These are phyloP conservation scores for Quercus berberidifolia DNA, from an alignment of 306 rosid genomes.

Conservation along the genomic window DNA sequence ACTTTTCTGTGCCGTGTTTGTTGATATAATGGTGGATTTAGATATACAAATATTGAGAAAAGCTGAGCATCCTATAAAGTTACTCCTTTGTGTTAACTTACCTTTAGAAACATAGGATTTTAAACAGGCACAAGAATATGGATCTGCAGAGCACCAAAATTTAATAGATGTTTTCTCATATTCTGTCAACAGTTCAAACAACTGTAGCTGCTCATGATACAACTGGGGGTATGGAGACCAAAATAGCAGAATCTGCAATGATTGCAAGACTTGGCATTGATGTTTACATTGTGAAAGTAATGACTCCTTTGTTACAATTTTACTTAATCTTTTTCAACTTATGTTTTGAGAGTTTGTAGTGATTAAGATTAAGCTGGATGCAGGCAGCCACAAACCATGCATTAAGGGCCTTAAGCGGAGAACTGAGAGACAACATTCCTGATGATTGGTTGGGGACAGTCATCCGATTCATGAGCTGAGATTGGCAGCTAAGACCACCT, in stretches of 20 bases:
- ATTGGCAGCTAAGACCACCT: not conserved
- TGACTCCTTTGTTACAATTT: too few species aligned
- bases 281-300: conserved; percentile 73
- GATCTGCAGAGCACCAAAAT: not conserved
- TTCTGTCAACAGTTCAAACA: conserved; percentile 47
- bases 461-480: conserved; percentile 47
- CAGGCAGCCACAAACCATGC: conserved; percentile 92
- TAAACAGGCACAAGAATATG: not conserved
- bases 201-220: conserved; percentile 81
- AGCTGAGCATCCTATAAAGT: not conserved
- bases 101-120: not conserved
- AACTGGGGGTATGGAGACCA: conserved; percentile 86
- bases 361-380: conserved; percentile 23
- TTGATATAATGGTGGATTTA: not conserved
- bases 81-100: not conserved
- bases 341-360: conserved; percentile 1
- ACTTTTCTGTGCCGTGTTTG: not conserved
- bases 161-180: not conserved
- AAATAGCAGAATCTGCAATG: conserved; percentile 83
- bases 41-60: not conserved
- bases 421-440: conserved; percentile 50
- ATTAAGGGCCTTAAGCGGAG: conserved; percentile 70
- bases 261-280: conserved; percentile 87
- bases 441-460: conserved; percentile 86
- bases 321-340: not conserved